Evolutionary conservation across 2,329 filamentous ascomycete species (phyloP).

Genomic region (Phialocephala subalpina): DNA sequence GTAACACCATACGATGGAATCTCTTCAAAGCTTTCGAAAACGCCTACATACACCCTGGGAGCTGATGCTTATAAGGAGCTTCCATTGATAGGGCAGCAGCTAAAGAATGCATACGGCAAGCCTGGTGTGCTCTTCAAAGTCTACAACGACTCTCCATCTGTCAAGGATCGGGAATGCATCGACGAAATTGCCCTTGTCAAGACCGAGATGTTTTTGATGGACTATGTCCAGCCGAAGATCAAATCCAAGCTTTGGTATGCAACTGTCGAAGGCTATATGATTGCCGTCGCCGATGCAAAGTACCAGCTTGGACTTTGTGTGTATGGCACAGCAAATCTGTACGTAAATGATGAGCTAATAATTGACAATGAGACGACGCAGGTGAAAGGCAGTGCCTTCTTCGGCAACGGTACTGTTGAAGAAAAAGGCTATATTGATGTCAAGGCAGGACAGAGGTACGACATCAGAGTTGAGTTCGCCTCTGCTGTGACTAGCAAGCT

Average conservation of each 20-base stretch:
- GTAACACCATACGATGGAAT: constrained; percentile 79
- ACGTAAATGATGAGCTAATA: constrained; percentile 46
- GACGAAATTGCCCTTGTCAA: constrained; percentile 56
- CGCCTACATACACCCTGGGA: constrained; percentile 63
- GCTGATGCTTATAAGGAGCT: constrained; percentile 71
- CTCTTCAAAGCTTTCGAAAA: constrained; percentile 55
- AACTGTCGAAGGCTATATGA: constrained; percentile 46
- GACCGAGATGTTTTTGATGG: constrained; percentile 56
- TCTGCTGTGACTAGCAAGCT: constrained; percentile 66
- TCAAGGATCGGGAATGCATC: constrained; percentile 54
- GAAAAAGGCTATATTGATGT: constrained; percentile 41
- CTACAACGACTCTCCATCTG: constrained; percentile 63
- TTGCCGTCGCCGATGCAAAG: constrained; percentile 40
- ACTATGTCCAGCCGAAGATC: constrained; percentile 55
- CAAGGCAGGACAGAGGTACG: constrained; percentile 42
- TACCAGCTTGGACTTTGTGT: constrained; percentile 46
- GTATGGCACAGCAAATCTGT: constrained; percentile 46
- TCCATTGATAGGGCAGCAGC: constrained; percentile 61
- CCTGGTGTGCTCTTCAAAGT: constrained; percentile 63
- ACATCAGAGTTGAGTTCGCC: constrained; percentile 54
- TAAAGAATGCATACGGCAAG: constrained; percentile 60
- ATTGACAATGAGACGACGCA: constrained; percentile 47
- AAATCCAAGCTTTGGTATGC: constrained; percentile 48
- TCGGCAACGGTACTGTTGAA: constrained; percentile 44
- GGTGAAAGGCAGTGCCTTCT: constrained; percentile 43